These are phyloP conservation scores for Populus nigra DNA, from an alignment of 345 rosid species.

Conservation along the genomic window DNA sequence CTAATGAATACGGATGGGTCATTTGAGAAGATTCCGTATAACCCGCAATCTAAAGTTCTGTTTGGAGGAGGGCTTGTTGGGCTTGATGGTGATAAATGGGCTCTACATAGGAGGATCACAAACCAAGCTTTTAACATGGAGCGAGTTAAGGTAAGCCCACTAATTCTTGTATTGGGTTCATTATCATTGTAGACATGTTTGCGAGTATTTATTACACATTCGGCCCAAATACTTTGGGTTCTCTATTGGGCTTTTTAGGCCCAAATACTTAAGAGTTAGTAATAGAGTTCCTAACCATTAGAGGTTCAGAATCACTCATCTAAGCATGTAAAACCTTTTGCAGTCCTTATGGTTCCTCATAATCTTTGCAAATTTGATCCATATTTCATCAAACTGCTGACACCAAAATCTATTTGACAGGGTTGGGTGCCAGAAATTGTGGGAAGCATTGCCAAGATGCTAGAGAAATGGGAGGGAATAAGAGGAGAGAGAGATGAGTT, in stretches of 20 bases:
- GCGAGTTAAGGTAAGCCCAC: constrained; percentile 53
- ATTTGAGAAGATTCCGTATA: constrained; percentile 37
- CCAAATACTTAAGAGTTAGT: not conserved
- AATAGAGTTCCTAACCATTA: not conserved
- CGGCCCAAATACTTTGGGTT: not conserved
- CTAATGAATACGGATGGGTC: constrained; percentile 41
- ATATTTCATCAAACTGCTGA: not conserved
- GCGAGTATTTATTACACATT: no score
- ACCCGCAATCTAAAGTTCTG: constrained; percentile 58
- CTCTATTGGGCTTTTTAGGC: not conserved
- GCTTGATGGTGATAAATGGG: constrained; percentile 66
- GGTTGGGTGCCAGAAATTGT: constrained; percentile 73
- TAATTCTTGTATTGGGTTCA: not conserved
- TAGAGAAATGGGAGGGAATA: constrained; percentile 65
- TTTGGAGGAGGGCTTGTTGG: constrained; percentile 71
- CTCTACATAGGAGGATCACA: constrained; percentile 57
- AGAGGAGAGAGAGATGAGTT: constrained; percentile 53
- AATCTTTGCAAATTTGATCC: not conserved
- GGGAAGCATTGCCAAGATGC: constrained; percentile 40
- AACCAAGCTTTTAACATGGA: constrained; percentile 66
- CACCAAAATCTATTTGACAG: constrained; percentile 21
- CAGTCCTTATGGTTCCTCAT: not conserved
- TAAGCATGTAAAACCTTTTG: not conserved
- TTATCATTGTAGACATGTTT: not conserved
- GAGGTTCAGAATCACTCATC: not conserved